A percentile compares a stretch with the other conserved stretches of the same genome.
Evolutionary conservation across 2,329 filamentous ascomycete genomes (phyloP).

Genomic region (Xylariales sp.): DNA sequence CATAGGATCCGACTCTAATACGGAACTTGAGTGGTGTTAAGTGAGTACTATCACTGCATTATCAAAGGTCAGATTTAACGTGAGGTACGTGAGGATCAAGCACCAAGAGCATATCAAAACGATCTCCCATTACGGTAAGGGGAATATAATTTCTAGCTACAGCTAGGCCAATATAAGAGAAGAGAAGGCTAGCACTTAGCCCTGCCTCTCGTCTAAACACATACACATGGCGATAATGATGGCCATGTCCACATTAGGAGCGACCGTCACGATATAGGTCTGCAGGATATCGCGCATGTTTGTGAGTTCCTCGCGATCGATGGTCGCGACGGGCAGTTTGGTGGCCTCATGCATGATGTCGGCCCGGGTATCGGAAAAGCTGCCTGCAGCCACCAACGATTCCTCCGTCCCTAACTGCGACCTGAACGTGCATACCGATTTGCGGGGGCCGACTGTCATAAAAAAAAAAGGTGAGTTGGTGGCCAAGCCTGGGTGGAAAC

Average conservation of each 20-base stretch:
- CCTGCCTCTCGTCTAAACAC: constrained; percentile 74
- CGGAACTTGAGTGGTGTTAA: too few species aligned
- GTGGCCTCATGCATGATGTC: constrained; percentile 66
- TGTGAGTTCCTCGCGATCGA: constrained; percentile 67
- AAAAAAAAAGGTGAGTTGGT: neutral
- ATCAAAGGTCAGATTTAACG: too few species aligned
- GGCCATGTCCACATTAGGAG: constrained; percentile 73
- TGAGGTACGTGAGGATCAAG: too few species aligned
- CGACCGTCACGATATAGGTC: constrained; percentile 73
- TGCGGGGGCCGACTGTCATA: constrained; percentile 2
- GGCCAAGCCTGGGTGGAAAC: too few species aligned
- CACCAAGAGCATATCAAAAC: too few species aligned
- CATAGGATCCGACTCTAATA: too few species aligned
- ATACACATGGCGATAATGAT: constrained; percentile 75
- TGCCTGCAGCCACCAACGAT: constrained; percentile 68
- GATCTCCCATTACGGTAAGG: too few species aligned
- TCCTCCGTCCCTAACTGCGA: constrained; percentile 53
- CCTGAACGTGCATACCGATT: constrained; percentile 11
- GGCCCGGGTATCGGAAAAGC: constrained; percentile 68
- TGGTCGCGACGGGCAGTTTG: constrained; percentile 65
- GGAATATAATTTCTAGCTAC: too few species aligned
- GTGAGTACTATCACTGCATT: too few species aligned
- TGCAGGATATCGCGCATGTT: constrained; percentile 53
- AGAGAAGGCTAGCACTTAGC: too few species aligned
- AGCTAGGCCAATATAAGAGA: too few species aligned